A percentile compares a stretch with the other conserved stretches of the same genome.
phyloP scores from a whole-genome alignment of 2,329 filamentous ascomycete genomes.

The Pseudocercospora ulei region DNA sequence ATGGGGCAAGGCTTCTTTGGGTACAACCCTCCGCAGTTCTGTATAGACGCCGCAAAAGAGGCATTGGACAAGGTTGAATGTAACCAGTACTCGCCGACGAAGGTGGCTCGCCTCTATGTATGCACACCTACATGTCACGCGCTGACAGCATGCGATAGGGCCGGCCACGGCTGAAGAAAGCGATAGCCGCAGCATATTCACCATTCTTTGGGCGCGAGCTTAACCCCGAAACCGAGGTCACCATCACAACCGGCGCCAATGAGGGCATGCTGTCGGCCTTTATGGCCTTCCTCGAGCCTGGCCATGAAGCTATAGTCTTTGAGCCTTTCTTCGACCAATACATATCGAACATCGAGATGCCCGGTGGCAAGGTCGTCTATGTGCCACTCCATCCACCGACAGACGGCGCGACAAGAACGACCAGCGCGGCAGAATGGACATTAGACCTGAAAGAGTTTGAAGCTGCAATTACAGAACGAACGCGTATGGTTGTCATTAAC shows the following conservation, averaged over 20 bases:
- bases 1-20: slow-evolving; percentile 73
- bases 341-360: slow-evolving; percentile 97
- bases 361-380: slow-evolving; percentile 87
- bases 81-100: slow-evolving; percentile 97
- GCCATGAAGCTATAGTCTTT: slow-evolving; percentile 94
- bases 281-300: slow-evolving; percentile 91
- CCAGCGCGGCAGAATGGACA: slow-evolving; percentile 77
- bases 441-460: slow-evolving; percentile 77
- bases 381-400: slow-evolving; percentile 86
- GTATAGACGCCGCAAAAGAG: slow-evolving; percentile 80
- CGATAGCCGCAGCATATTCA: slow-evolving; percentile 83
- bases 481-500: slow-evolving; percentile 92
- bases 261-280: slow-evolving; percentile 94
- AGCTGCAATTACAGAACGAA: slow-evolving; percentile 68
- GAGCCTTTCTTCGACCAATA: slow-evolving; percentile 99
- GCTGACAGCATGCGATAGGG: too few relatives aligned
- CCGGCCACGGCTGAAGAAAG: slow-evolving; percentile 79
- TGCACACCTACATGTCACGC: too few relatives aligned
- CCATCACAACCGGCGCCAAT: slow-evolving; percentile 85
- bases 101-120: too few relatives aligned
- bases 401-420: slow-evolving; percentile 66
- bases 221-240: slow-evolving; percentile 84
- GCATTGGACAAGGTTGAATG: slow-evolving; percentile 87
- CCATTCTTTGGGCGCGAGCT: slow-evolving; percentile 74
- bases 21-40: slow-evolving; percentile 87